These are phyloP conservation scores for Mollisia scopiformis DNA, from an alignment of 2,329 filamentous ascomycete species.

Conservation along the genomic window DNA sequence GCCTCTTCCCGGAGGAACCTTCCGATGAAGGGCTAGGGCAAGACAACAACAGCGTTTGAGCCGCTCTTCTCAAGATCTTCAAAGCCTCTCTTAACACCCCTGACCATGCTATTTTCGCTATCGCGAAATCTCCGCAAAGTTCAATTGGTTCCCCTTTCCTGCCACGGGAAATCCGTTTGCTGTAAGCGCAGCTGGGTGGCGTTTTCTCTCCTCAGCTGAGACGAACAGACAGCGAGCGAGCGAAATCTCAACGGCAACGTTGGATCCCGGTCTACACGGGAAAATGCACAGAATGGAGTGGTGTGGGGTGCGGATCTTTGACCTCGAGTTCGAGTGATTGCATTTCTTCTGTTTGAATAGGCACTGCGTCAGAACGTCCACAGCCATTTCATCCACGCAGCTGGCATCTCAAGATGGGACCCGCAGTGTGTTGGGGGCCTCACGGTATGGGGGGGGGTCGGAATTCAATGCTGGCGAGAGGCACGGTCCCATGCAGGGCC, in stretches of 20 bases:
- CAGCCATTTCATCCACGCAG: background rate
- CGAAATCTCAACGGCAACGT: background rate
- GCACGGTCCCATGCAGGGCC: background rate
- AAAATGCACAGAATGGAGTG: background rate
- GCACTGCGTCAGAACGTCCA: background rate
- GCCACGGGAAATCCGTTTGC: background rate
- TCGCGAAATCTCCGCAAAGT: background rate
- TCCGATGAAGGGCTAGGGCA: background rate
- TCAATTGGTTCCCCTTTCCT: background rate
- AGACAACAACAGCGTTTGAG: background rate
- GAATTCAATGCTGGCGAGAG: background rate
- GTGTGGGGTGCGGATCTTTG: background rate
- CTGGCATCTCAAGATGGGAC: background rate
- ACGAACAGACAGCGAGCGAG: background rate
- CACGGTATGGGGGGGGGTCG: background rate
- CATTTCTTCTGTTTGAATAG: background rate
- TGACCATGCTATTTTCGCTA: background rate
- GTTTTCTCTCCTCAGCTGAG: background rate
- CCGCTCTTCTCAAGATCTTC: background rate
- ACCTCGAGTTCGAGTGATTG: background rate
- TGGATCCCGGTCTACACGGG: background rate
- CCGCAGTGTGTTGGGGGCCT: background rate
- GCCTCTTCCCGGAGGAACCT: background rate
- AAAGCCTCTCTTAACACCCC: background rate
- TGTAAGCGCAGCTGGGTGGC: background rate